phyloP scores from a whole-genome alignment of 179 eudicot genomes.

The Amaranthus tricolor region DNA sequence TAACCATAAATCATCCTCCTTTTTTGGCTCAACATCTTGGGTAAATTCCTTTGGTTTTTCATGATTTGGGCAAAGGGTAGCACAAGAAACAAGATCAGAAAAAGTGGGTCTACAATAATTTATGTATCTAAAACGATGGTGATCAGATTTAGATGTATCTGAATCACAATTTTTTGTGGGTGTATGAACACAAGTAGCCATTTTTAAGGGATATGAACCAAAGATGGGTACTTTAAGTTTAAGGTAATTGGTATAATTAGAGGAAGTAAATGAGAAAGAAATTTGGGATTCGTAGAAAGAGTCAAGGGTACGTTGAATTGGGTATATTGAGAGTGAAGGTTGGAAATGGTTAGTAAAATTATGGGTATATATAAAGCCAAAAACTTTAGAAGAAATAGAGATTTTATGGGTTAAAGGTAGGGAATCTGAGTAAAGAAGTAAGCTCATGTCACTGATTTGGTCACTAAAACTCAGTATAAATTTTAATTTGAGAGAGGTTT shows the following conservation, averaged over 20 bases:
- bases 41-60: not conserved
- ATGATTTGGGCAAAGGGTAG: constrained; percentile 27
- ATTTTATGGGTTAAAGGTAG: not conserved
- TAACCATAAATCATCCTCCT: constrained; percentile 44
- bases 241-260: not conserved
- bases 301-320: not conserved
- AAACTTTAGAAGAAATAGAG: not conserved
- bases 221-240: not conserved
- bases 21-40: not conserved
- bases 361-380: not conserved
- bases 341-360: not conserved
- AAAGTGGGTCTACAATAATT: constrained; percentile 38
- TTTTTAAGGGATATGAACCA: not conserved
- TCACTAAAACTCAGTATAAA: not conserved
- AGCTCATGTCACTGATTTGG: constrained; percentile 19
- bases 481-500: not conserved
- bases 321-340: not conserved
- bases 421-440: not conserved
- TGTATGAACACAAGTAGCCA: constrained; percentile 20
- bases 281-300: not conserved
- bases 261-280: not conserved
- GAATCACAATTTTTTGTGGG: constrained; percentile 10
- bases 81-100: constrained; percentile 38
- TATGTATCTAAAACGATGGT: constrained; percentile 18
- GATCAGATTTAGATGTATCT: constrained; percentile 6